Evolutionary conservation across 345 rosid genomes (phyloP).

Genomic region (Camelina laxa): DNA sequence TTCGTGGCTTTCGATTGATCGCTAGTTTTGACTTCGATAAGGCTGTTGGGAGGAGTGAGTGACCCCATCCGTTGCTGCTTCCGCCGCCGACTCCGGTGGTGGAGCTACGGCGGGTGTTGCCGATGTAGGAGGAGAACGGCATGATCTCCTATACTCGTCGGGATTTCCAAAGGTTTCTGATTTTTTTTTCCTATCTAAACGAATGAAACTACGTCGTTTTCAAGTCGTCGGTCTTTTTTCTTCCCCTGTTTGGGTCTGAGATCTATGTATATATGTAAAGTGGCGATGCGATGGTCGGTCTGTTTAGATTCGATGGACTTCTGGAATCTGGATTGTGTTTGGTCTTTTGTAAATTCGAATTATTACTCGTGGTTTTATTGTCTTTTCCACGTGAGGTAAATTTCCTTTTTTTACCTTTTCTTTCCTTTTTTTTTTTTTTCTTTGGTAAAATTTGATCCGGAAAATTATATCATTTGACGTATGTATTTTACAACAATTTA

Average conservation of each 20-base stretch:
- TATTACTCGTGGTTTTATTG: not conserved
- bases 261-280: not conserved
- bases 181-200: not conserved
- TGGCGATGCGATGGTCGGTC: not conserved
- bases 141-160: constrained; percentile 38
- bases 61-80: constrained; percentile 53
- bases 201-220: constrained; percentile 30
- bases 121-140: constrained; percentile 76
- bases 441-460: not conserved
- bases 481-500: not conserved
- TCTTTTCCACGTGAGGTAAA: constrained; percentile 5
- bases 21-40: constrained; percentile 60
- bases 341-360: constrained; percentile 16
- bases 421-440: too few relatives aligned
- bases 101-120: constrained; percentile 69
- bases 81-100: constrained; percentile 36
- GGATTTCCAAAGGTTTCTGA: not conserved
- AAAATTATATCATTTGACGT: not conserved
- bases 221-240: too few relatives aligned
- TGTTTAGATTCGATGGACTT: constrained; percentile 7
- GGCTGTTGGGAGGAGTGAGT: constrained; percentile 54
- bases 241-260: not conserved
- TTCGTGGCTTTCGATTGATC: constrained; percentile 63
- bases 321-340: not conserved
- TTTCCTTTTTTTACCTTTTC: not conserved